Evolutionary conservation across 352 stramenopile species (phyloP), one percentile per base, ranked within the genome.

Genomic region (Globisporangium takayamanum): DNA sequence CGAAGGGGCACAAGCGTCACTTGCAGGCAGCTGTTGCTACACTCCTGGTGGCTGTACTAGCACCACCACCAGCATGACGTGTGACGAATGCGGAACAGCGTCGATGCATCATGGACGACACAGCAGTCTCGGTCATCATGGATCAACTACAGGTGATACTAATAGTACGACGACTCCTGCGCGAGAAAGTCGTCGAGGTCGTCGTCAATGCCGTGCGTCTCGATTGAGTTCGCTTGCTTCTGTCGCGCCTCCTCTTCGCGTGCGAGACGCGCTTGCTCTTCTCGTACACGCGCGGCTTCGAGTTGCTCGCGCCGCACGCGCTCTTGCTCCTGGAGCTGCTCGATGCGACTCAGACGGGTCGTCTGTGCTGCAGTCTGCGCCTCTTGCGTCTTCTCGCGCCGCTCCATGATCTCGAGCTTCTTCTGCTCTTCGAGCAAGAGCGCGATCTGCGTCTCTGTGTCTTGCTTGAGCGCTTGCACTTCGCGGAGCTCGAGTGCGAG

Each of bases 101-200:
- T 22, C 33, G 11, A 12, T 39, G 33, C 33, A 39, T 12, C 33
- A 12, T 39, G 33, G 11, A 33, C 28, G 5, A 3, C 28, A 5
- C 42, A 48, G 16, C 44, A n/a, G 22, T 22, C 42, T 18, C 44
- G 8, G 15, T 48, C 44, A 15, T 5, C 16, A 22, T 12, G 18
- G 20, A 25, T 48, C 16, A 5, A 22, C 50, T 33, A 26, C 5
- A 20, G 5, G 11, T 30, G 8, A 25, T 49, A 2, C 74, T 63
- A 89, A 51, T 80, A 81, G 42, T 76, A 69, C 39, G 65, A 63
- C 5, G 68, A 77, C 50, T 91, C 80, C 18, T 79, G 62, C 1
- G 68, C 69, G 1, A 92, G 62, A 59, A 92, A 88, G 1, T 64
- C 67, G 46, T 89, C 81, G 50, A 92, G 70, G 51, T 88, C 73